A percentile compares a stretch with the other conserved stretches of the same genome.
Conservation (phyloP, 208 protist genomes). For the Leishmania lainsoni region DNA sequence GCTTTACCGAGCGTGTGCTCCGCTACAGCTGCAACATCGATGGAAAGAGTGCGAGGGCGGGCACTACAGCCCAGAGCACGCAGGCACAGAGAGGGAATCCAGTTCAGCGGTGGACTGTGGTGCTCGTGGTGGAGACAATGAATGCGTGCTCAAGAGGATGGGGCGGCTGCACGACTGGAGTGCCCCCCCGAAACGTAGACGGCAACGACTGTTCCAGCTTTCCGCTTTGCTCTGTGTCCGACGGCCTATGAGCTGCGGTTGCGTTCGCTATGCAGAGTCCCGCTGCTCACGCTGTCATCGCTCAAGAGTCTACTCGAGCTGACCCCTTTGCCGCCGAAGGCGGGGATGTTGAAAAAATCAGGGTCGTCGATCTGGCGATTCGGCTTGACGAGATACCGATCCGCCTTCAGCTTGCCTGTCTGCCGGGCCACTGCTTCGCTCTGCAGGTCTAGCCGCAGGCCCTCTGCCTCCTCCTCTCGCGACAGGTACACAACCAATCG, state of each 20-base stretch:
- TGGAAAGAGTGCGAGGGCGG: neutral
- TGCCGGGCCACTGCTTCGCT: conserved; percentile 52
- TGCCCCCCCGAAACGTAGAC: neutral
- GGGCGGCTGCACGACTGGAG: neutral
- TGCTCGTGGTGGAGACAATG: neutral
- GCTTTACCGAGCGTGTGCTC: neutral
- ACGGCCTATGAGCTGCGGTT: conserved; percentile 12
- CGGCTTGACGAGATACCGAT: conserved; percentile 73
- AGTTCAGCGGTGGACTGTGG: neutral
- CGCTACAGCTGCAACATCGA: neutral
- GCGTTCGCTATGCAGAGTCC: conserved; percentile 16
- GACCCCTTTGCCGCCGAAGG: conserved; percentile 65
- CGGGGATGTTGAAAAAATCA: conserved; percentile 74
- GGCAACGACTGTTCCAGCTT: neutral
- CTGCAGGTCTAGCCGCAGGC: conserved; percentile 34
- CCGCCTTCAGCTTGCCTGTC: conserved; percentile 67
- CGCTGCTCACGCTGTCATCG: conserved; percentile 50
- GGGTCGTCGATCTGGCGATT: conserved; percentile 79
- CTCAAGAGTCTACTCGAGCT: conserved; percentile 55
- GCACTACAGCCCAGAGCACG: neutral
- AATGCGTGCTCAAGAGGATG: neutral
- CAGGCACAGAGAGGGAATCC: neutral
- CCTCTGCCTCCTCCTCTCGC: conserved; percentile 35
- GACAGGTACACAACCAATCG: conserved; percentile 50
- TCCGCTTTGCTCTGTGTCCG: neutral